phyloP scores from a whole-genome alignment of 768 basidiomycete genomes.

The Auriscalpium vulgare region DNA sequence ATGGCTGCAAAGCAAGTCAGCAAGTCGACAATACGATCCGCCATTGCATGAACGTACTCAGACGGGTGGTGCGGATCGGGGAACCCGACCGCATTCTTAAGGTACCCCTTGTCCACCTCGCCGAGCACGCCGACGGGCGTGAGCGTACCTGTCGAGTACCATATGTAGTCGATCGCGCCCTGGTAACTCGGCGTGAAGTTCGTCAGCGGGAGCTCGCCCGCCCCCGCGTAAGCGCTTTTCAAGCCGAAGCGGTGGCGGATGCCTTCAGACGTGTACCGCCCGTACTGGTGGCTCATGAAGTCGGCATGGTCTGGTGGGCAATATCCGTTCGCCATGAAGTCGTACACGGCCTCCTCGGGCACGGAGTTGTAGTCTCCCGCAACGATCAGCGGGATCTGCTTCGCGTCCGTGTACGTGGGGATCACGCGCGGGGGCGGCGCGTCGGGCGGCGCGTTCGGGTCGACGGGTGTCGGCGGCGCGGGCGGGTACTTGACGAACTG shows the following conservation, averaged over 20 bases:
- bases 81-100: conserved; percentile 91
- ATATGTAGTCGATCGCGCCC: conserved; percentile 89
- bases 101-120: conserved; percentile 76
- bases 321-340: conserved; percentile 72
- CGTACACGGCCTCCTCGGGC: conserved; percentile 82
- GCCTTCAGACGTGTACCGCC: conserved; percentile 87
- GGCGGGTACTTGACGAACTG: conserved; percentile 82
- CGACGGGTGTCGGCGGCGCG: conserved; percentile 33
- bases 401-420: conserved; percentile 73
- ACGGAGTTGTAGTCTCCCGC: conserved; percentile 96
- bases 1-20: conserved; percentile 41
- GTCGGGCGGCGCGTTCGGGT: conserved; percentile 20
- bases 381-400: conserved; percentile 84
- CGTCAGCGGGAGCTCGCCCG: conserved; percentile 64
- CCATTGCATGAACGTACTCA: conserved; percentile 56
- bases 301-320: conserved; percentile 75
- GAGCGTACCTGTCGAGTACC: conserved; percentile 73
- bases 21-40: conserved; percentile 11
- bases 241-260: conserved; percentile 71
- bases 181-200: conserved; percentile 87
- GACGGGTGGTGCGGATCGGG: conserved; percentile 96
- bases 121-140: conserved; percentile 79
- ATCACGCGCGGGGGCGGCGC: conserved; percentile 40
- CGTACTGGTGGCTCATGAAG: conserved; percentile 88
- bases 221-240: conserved; percentile 73